A percentile compares a stretch with the other conserved stretches of the same genome.
Conservation (phyloP, 148 eudicot species). For the Heliamphora exappendiculata region DNA sequence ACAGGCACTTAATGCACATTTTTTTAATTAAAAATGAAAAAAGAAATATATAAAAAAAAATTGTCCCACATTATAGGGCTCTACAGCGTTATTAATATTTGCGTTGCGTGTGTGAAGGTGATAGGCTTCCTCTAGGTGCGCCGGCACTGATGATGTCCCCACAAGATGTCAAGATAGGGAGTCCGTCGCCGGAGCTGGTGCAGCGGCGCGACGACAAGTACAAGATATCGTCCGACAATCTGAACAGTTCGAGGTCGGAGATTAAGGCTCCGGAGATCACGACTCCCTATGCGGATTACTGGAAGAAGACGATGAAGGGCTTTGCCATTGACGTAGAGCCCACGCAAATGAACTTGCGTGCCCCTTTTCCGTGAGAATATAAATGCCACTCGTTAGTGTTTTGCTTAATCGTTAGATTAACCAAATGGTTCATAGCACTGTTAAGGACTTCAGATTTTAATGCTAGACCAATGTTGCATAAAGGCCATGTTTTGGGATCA, state of each 20-base stretch:
- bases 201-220: conserved; percentile 50
- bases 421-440: no score
- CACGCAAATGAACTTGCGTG: conserved; percentile 37
- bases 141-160: conserved; percentile 43
- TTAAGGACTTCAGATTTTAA: no score
- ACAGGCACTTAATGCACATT: no score
- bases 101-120: conserved; percentile 23
- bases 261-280: conserved; percentile 30
- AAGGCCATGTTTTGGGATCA: no score
- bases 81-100: neutral
- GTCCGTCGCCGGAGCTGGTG: conserved; percentile 33
- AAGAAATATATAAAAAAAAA: no score
- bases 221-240: conserved; percentile 23
- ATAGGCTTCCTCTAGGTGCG: conserved; percentile 50
- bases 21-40: no score
- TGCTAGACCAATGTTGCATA: no score
- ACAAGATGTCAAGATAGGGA: conserved; percentile 24
- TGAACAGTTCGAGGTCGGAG: conserved; percentile 36
- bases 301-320: conserved; percentile 55
- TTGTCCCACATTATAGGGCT: no score
- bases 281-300: conserved; percentile 55
- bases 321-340: conserved; percentile 41
- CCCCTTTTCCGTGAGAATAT: conserved; percentile 41
- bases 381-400: no score
- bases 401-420: no score